Base-by-base conservation (phyloP, 192 early-diverging fungal genomes). In the Kappamyces sp. region DNA sequence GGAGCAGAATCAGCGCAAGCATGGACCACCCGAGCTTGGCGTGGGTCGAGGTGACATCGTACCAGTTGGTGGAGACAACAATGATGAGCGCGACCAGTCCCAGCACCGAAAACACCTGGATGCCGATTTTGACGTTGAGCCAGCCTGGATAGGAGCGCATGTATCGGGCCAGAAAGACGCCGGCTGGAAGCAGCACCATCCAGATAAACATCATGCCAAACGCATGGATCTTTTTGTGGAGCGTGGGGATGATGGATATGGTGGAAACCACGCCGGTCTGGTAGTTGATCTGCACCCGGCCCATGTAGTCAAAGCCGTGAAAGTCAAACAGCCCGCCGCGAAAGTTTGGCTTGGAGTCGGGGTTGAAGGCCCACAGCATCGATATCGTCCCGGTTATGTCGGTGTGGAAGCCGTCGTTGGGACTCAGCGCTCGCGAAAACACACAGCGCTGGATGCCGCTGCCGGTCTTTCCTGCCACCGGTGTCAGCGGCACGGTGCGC, bases 281-380 rank as follows among this genome's bases (percentile, higher is more conserved):
- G 8, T 59, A 41, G 34, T 54, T 47, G 22, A 66, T 52, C 2
- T 9, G 4, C 4, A 62, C 9, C n/a, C 49, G 37, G 5, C 72
- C 72, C 15, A 67, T 58, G 32, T 65, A 22, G 5, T 60, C n/a
- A 3, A 38, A 37, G 14, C 35, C 45, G 58, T 70, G 67, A 52
- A 62, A 66, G 11, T 37, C 40, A 45, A 74, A 66, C 34, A 38
- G 47, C 2, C 2, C 36, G 38, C 64, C 63, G 1, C 34, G 32
- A 22, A 6, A 41, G 58, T 63, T 63, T 11, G 36, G 42, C 5
- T 45, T 32, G 7, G 63, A 49, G 5, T 12, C n/a, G 6, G 63
- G 64, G 58, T 70, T 70, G 61, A 69, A 74, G 4, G 67, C 66
- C 67, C 68, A 74, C 6, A 74, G 37, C 43, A 74, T 32, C 43